These are phyloP conservation scores for Ormosia semicastrata DNA, from an alignment of 306 rosid species.

Conservation along the genomic window DNA sequence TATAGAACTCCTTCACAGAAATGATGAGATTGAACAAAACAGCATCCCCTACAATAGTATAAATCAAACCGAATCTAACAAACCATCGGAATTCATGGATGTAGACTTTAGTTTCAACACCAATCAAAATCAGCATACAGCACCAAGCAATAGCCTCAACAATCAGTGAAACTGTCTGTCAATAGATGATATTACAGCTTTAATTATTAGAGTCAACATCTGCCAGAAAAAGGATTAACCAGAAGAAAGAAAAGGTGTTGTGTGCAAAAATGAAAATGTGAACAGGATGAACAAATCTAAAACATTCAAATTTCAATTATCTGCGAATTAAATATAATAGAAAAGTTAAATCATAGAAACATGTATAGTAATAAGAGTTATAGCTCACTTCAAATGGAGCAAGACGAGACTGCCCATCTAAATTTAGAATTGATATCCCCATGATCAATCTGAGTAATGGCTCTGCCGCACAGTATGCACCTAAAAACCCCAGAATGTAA, in stretches of 20 bases:
- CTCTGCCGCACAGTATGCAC: conserved; percentile 71
- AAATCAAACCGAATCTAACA: conserved; percentile 77
- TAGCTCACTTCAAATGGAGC: conserved; percentile 90
- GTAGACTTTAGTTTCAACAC: conserved; percentile 76
- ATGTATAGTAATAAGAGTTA: conserved; percentile 1
- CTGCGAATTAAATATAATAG: conserved; percentile 6
- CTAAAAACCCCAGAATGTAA: conserved; percentile 67
- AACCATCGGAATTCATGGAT: conserved; percentile 81
- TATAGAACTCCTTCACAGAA: conserved; percentile 58
- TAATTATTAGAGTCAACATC: conserved; percentile 14
- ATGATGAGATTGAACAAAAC: conserved; percentile 78
- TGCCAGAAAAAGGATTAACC: conserved; percentile 9
- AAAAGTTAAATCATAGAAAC: not conserved
- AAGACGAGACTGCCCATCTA: conserved; percentile 78
- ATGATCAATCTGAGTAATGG: conserved; percentile 80
- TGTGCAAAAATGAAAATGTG: not conserved
- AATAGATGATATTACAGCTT: conserved; percentile 31
- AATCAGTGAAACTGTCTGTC: conserved; percentile 64
- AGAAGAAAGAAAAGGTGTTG: conserved; percentile 17
- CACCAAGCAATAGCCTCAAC: conserved; percentile 77
- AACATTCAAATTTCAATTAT: not conserved
- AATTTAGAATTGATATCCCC: conserved; percentile 75
- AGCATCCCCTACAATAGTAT: conserved; percentile 71
- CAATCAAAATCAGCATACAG: conserved; percentile 75
- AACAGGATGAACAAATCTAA: conserved; percentile 13